Base-by-base conservation (phyloP, 164 flowering plant species). In the Tetracentron sinense region DNA sequence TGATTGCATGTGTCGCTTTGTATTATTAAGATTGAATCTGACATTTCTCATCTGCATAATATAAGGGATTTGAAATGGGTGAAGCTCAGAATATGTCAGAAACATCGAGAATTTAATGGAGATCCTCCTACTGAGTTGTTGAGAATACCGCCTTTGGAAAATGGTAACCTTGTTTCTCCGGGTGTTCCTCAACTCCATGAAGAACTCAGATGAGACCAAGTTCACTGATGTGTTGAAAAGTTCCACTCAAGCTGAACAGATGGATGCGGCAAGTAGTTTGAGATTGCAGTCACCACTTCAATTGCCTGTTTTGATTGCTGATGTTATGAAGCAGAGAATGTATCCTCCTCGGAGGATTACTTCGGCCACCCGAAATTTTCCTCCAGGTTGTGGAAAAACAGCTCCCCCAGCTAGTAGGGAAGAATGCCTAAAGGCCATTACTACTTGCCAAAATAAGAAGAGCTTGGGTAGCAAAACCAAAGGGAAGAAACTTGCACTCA, bases 301-400 rank as follows among this genome's bases (percentile, higher is more conserved):
- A 38, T 25, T 20, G 11, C 63, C 52, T 1, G n/a, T 46, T 59
- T 27, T 42, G 29, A 52, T 21, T 21, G 7, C n/a, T 20, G 61
- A 23, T 22, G 31, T 4, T 30, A 26, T 30, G 46, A 48, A 59
- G 55, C 63, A 61, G 50, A 33, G 30, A 20, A 42, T 22, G 5
- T 83, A 69, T 63, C 85, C 81, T 69, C 77, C 79, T 42, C 75
- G 68, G 21, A 78, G 80, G 69, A 81, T 68, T 58, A 50, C 81
- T 53, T 79, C 75, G 0, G 68, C 69, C 20, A 22, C 11, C 20
- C 59, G 77, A 44, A 72, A 74, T 63, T 80, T 75, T 30, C 80
- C 80, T 15, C 68, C 44, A 6, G 68, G 67, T 44, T 76, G 79
- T 63, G 79, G 79, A 54, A 69, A 71, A 42, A 72, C 77, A 65